Evolutionary conservation across 1,284 basidiomycete species (phyloP).

Genomic region (Tilletia horrida): DNA sequence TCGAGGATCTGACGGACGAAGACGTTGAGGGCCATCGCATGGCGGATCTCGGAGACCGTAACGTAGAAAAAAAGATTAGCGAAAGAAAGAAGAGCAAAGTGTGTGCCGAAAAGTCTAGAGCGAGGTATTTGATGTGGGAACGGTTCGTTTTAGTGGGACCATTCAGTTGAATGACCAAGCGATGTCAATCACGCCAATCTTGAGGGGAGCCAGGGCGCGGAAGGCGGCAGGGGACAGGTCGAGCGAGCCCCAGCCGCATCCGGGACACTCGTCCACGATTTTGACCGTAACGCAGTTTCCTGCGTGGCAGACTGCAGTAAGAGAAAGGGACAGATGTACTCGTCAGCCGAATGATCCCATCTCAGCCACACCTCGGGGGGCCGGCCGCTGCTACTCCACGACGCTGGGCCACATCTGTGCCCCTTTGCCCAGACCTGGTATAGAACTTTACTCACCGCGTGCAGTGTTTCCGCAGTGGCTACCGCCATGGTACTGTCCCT

Average conservation of each 20-base stretch:
- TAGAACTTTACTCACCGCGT: not conserved
- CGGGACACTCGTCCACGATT: slow-evolving; percentile 17
- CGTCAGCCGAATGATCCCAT: too few species aligned
- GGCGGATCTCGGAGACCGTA: too few species aligned
- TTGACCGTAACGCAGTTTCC: slow-evolving; percentile 5
- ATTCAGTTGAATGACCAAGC: slow-evolving; percentile 8
- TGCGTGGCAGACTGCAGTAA: slow-evolving; percentile 2
- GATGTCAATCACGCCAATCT: slow-evolving; percentile 15
- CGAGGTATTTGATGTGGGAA: too few species aligned
- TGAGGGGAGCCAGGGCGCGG: not conserved
- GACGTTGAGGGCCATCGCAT: too few species aligned
- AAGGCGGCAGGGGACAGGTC: slow-evolving; percentile 19
- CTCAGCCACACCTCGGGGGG: not conserved
- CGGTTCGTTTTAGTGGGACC: too few species aligned
- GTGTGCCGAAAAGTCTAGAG: too few species aligned
- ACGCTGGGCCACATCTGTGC: not conserved
- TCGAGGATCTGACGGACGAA: too few species aligned
- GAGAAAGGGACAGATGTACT: too few species aligned
- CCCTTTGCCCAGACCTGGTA: too few species aligned
- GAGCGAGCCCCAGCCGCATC: not conserved
- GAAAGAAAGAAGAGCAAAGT: too few species aligned
- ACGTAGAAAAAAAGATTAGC: too few species aligned
- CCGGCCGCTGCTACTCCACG: not conserved
- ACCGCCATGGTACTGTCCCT: not conserved
- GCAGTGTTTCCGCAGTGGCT: not conserved